These are phyloP conservation scores for Cyberlindnera saturnus DNA, from an alignment of 805 yeast species.

Conservation along the genomic window DNA sequence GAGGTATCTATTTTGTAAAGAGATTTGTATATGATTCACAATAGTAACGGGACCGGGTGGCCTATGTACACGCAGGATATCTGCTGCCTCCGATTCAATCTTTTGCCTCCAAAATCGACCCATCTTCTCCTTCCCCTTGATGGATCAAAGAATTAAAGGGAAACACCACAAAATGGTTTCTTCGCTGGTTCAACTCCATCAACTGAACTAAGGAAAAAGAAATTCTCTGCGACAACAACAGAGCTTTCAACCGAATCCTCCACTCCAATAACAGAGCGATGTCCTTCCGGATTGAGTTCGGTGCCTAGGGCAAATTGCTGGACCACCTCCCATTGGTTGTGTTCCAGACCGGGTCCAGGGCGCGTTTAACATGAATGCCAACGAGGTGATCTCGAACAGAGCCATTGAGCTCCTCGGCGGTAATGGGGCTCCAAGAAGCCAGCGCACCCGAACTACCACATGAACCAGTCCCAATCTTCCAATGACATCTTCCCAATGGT, in stretches of 20 bases:
- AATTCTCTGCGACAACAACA: not conserved
- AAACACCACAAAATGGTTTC: too few species aligned
- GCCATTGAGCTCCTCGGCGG: slow-evolving; percentile 97
- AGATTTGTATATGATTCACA: too few species aligned
- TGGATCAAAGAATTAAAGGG: too few species aligned
- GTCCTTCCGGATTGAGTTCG: slow-evolving; percentile 66
- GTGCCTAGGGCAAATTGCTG: slow-evolving; percentile 89
- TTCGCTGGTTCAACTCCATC: too few species aligned
- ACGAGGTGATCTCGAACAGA: slow-evolving; percentile 96
- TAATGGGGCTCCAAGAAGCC: slow-evolving; percentile 83
- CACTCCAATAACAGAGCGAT: slow-evolving; percentile 6
- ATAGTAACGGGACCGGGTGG: too few species aligned
- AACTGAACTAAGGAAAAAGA: too few species aligned
- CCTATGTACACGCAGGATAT: too few species aligned
- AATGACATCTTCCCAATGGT: slow-evolving; percentile 99
- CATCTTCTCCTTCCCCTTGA: too few species aligned
- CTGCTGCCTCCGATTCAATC: too few species aligned
- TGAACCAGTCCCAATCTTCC: slow-evolving; percentile 97
- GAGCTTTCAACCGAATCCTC: not conserved
- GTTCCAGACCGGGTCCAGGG: slow-evolving; percentile 98
- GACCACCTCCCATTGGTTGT: slow-evolving; percentile 97
- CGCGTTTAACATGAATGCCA: slow-evolving; percentile 98
- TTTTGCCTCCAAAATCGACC: too few species aligned
- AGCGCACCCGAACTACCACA: slow-evolving; percentile 97
- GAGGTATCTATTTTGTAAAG: too few species aligned